A percentile compares a stretch with the other conserved stretches of the same genome.
phyloP scores from a whole-genome alignment of 371 early-diverging fungal genomes.

The Mucor saturninus region DNA sequence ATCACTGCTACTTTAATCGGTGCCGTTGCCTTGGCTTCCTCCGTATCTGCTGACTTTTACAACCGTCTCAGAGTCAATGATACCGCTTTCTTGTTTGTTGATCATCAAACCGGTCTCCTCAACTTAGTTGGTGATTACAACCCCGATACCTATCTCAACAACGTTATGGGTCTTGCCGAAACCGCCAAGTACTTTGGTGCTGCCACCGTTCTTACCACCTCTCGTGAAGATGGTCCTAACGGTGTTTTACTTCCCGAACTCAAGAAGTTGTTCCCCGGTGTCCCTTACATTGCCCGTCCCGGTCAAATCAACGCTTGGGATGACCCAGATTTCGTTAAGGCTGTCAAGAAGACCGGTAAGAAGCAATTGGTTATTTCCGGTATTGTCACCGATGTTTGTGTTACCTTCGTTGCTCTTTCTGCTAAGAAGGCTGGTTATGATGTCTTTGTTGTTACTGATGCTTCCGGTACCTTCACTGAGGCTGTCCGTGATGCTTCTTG shows the following conservation, averaged over 20 bases:
- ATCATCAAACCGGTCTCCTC: slow-evolving; percentile 37
- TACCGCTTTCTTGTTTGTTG: slow-evolving; percentile 32
- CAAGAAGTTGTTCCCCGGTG: slow-evolving; percentile 30
- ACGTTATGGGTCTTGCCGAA: slow-evolving; percentile 37
- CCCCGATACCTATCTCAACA: slow-evolving; percentile 27
- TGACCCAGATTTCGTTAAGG: slow-evolving; percentile 24
- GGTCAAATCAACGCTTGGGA: slow-evolving; percentile 45
- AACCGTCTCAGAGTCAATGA: slow-evolving; percentile 28
- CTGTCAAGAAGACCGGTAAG: slow-evolving; percentile 36
- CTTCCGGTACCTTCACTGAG: slow-evolving; percentile 30
- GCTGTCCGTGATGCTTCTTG: slow-evolving; percentile 35
- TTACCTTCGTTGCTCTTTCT: slow-evolving; percentile 36
- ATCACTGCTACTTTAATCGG: slow-evolving; percentile 24
- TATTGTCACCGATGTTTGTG: slow-evolving; percentile 42
- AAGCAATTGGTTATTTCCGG: slow-evolving; percentile 39
- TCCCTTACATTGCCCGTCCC: slow-evolving; percentile 31
- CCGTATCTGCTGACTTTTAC: slow-evolving; percentile 28
- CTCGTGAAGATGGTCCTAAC: slow-evolving; percentile 38
- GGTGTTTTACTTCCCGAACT: slow-evolving; percentile 30
- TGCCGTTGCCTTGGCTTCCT: slow-evolving; percentile 18
- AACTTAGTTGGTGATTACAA: slow-evolving; percentile 31
- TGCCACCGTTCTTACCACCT: slow-evolving; percentile 31
- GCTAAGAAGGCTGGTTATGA: slow-evolving; percentile 38
- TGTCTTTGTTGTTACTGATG: slow-evolving; percentile 38
- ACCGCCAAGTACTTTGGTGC: slow-evolving; percentile 31